Percentiles rank a stretch among this genome's conserved stretches.
phyloP scores from a whole-genome alignment of 2,329 filamentous ascomycete species.

The Phialemoniopsis sp. region DNA sequence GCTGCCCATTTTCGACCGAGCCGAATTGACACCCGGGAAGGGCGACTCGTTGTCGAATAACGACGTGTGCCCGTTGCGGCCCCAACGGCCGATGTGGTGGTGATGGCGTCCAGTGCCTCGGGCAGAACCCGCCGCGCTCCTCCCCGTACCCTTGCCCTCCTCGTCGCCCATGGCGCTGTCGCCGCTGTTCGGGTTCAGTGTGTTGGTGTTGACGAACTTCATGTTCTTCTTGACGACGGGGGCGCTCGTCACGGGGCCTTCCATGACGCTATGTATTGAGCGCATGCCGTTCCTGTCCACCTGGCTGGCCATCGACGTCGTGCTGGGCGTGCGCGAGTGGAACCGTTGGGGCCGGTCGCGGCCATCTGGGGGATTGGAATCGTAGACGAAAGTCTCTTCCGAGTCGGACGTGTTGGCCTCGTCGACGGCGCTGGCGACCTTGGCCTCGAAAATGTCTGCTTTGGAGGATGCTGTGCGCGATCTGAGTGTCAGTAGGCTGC shows the following conservation, averaged over 20 bases:
- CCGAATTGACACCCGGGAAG: constrained; percentile 56
- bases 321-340: constrained; percentile 82
- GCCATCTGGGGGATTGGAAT: constrained; percentile 82
- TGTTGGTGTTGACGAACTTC: constrained; percentile 88
- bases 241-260: constrained; percentile 37
- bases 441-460: constrained; percentile 96
- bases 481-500: constrained; percentile 37
- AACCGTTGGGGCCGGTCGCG: constrained; percentile 65
- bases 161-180: constrained; percentile 58
- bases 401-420: constrained; percentile 96
- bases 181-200: constrained; percentile 59
- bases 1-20: constrained; percentile 51
- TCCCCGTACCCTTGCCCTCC: constrained; percentile 58
- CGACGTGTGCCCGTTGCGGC: constrained; percentile 65
- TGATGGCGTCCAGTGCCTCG: constrained; percentile 71
- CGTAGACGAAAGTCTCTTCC: constrained; percentile 97
- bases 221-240: constrained; percentile 79
- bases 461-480: constrained; percentile 73
- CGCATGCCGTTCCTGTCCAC: constrained; percentile 57
- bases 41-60: constrained; percentile 75
- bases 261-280: constrained; percentile 64
- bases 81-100: constrained; percentile 68
- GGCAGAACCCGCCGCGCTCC: constrained; percentile 58
- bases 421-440: constrained; percentile 92
- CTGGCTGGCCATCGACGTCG: constrained; percentile 77